Evolutionary conservation across 352 stramenopile genomes (phyloP).

Genomic region (Globisporangium acanthophoron): DNA sequence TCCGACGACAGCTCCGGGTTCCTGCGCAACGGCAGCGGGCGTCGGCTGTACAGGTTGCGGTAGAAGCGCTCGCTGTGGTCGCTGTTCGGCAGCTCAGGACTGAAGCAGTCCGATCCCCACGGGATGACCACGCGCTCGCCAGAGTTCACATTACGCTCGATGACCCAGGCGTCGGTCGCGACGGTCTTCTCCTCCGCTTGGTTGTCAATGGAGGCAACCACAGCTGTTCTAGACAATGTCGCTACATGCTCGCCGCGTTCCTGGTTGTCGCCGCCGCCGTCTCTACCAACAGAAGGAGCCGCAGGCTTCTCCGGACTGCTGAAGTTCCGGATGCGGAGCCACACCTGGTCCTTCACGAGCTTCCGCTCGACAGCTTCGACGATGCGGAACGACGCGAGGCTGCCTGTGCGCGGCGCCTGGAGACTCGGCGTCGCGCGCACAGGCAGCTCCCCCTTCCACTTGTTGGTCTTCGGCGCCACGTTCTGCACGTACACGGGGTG

Average conservation of each 20-base stretch:
- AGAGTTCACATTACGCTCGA: slow-evolving; percentile 72
- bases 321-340: slow-evolving; percentile 40
- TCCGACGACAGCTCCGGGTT: slow-evolving; percentile 38
- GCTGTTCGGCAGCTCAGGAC: slow-evolving; percentile 14
- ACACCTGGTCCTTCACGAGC: slow-evolving; percentile 70
- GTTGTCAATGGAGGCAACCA: not conserved
- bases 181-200: not conserved
- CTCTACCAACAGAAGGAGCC: not conserved
- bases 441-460: slow-evolving; percentile 56
- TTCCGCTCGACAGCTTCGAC: slow-evolving; percentile 56
- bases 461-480: slow-evolving; percentile 44
- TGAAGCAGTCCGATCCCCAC: slow-evolving; percentile 34
- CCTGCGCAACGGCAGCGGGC: slow-evolving; percentile 46
- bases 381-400: slow-evolving; percentile 49
- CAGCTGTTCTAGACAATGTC: slow-evolving; percentile 11
- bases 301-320: slow-evolving; percentile 8
- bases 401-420: slow-evolving; percentile 44
- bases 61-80: slow-evolving; percentile 61
- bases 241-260: slow-evolving; percentile 11
- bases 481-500: slow-evolving; percentile 61
- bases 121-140: slow-evolving; percentile 54
- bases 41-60: slow-evolving; percentile 57
- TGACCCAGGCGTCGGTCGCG: slow-evolving; percentile 49
- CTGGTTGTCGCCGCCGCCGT: slow-evolving; percentile 7
- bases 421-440: slow-evolving; percentile 58